Conservation (phyloP, 306 rosid species). For the Ziziphus jujuba region DNA sequence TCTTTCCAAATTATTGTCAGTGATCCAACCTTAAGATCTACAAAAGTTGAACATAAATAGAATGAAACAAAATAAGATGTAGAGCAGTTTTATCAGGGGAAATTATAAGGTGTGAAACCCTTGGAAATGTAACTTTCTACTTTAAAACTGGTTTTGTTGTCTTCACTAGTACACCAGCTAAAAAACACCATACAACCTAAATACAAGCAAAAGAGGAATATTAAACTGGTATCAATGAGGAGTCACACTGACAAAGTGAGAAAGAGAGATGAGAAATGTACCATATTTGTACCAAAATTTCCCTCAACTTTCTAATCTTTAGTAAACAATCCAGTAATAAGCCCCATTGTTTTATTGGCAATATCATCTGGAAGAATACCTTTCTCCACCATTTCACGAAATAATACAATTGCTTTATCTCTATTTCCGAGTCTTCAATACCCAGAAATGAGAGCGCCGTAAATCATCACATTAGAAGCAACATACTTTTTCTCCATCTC, state of each 20-base stretch:
- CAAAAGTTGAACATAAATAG: too few relatives aligned
- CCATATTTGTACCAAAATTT: constrained; percentile 24
- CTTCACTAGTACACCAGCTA: too few relatives aligned
- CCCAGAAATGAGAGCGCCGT: constrained; percentile 49
- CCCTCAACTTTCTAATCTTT: constrained; percentile 21
- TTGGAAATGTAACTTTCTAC: too few relatives aligned
- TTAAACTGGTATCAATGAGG: too few relatives aligned
- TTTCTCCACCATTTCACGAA: constrained; percentile 38
- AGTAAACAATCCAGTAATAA: constrained; percentile 16
- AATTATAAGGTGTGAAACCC: too few relatives aligned
- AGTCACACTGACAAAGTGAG: not conserved
- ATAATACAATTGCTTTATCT: constrained; percentile 36
- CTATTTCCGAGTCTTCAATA: constrained; percentile 33
- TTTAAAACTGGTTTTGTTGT: too few relatives aligned
- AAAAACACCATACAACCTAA: too few relatives aligned
- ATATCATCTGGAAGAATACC: constrained; percentile 50
- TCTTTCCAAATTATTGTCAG: too few relatives aligned
- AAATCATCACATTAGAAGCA: constrained; percentile 48
- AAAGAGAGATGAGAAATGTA: constrained; percentile 22
- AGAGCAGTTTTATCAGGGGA: too few relatives aligned
- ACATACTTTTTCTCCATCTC: constrained; percentile 40
- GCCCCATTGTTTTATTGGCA: constrained; percentile 23
- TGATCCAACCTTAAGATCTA: too few relatives aligned
- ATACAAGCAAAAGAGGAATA: too few relatives aligned
- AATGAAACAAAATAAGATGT: too few relatives aligned